These are phyloP conservation scores for Boletus patriciae DNA, from an alignment of 768 basidiomycete species.

Conservation along the genomic window DNA sequence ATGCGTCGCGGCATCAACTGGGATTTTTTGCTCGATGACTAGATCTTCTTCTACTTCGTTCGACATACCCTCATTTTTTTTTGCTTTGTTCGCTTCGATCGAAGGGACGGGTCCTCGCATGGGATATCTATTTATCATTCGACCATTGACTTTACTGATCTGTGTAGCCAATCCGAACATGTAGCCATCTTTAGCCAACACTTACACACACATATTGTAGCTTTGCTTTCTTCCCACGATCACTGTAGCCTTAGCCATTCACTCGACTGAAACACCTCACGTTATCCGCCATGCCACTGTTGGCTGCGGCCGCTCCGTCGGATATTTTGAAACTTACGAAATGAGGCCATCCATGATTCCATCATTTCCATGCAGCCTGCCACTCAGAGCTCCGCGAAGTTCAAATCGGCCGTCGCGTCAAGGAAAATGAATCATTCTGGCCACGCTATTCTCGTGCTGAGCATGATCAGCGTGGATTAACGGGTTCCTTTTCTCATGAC, in stretches of 20 bases:
- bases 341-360: not conserved
- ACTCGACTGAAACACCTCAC: slow-evolving; percentile 6
- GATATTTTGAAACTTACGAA: not conserved
- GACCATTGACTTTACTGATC: slow-evolving; percentile 6
- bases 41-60: slow-evolving; percentile 22
- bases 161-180: slow-evolving; percentile 26
- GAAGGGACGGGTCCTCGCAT: slow-evolving; percentile 10
- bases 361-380: not conserved
- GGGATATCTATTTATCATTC: slow-evolving; percentile 23
- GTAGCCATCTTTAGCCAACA: slow-evolving; percentile 24
- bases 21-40: slow-evolving; percentile 79
- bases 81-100: slow-evolving; percentile 4
- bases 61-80: slow-evolving; percentile 5
- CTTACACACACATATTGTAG: slow-evolving; percentile 24
- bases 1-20: slow-evolving; percentile 54
- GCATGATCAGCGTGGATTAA: not conserved
- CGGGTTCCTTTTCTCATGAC: not conserved
- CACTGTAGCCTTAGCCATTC: slow-evolving; percentile 27
- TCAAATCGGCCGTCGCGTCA: not conserved
- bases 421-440: not conserved
- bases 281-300: not conserved
- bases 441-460: not conserved
- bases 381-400: not conserved
- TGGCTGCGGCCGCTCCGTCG: not conserved
- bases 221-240: slow-evolving; percentile 4